Base-by-base conservation (phyloP, 495 filamentous ascomycete species). In the Elasticomyces elasticus region DNA sequence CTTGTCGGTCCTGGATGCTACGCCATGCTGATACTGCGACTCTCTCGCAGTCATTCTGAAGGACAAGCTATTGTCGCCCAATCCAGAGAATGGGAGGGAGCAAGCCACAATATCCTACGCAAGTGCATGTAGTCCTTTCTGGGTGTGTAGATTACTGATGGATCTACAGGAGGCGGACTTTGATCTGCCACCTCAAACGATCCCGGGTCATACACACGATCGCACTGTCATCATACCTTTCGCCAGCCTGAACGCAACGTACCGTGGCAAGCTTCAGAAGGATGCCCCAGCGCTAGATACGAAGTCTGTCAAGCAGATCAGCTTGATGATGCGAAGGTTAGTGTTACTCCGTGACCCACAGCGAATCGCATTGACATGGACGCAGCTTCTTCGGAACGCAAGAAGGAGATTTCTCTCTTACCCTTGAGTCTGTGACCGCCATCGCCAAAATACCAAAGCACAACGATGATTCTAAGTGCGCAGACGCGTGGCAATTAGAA, bases 251-350 rank as follows among this genome's bases (percentile, higher is more conserved):
- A 79, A 74, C 59, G 67, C 86, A 0, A 89, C 81, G 1, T 94
- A 85, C 67, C 71, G 87, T 4, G 88, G 88, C 0, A 80, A 75
- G 62, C 70, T 79, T 58, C 70, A 73, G 56, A 67, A 75, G n/a
- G 76, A 80, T 66, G 72, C 75, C 0, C 60, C 68, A 49, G 69
- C 71, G 24, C 61, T 90, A 58, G 73, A 87, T 62, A 58, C 72
- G 50, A 71, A 66, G 47, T 63, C 70, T 51, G 71, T 91, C n/a
- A 82, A 75, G 64, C 73, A 82, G 49, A 66, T 92, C 11, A 79
- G 80, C 33, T 69, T 91, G 24, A 87, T 90, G 86, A 81, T 84
- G 69, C 68, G 87, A 61, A 90, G 87, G 86, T 87, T 68, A 47
- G 73, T 68, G 20, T 2, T 38, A 23, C 6, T 15, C 54, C 12